Percentiles rank a stretch among this genome's conserved stretches.
phyloP scores from a whole-genome alignment of 2,329 filamentous ascomycete genomes.

The Fusarium sulawesiense region DNA sequence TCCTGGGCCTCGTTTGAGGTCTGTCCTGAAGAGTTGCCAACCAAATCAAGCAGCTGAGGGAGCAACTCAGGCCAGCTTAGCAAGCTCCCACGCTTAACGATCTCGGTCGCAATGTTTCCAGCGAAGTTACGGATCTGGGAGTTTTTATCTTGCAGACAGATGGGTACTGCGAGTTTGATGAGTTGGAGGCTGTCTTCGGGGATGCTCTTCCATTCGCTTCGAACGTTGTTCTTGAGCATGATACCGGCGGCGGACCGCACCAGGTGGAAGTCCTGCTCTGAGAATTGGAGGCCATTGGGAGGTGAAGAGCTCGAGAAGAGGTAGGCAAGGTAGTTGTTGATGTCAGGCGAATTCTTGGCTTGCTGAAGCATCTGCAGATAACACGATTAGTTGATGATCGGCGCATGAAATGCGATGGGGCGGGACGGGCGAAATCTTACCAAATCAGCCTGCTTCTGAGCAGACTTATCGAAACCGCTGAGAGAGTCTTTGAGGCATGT shows the following conservation, averaged over 20 bases:
- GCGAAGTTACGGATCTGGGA: conserved; percentile 87
- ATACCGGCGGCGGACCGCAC: conserved; percentile 89
- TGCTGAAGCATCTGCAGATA: conserved; percentile 84
- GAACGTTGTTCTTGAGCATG: conserved; percentile 96
- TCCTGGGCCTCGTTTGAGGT: conserved; percentile 81
- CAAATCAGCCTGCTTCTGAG: conserved; percentile 89
- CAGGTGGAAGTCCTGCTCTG: conserved; percentile 72
- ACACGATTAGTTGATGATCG: conserved; percentile 37
- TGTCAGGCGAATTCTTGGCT: conserved; percentile 88
- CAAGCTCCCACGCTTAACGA: conserved; percentile 85
- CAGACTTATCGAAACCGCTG: conserved; percentile 80
- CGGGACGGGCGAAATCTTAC: conserved; percentile 62
- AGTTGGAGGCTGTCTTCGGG: conserved; percentile 78
- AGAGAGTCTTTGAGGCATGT: conserved; percentile 92
- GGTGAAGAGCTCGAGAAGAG: conserved; percentile 80
- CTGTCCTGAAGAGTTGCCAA: conserved; percentile 77
- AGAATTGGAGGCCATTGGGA: conserved; percentile 70
- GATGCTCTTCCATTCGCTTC: conserved; percentile 78
- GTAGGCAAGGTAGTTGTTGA: conserved; percentile 97
- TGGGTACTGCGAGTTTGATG: conserved; percentile 81
- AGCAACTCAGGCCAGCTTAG: conserved; percentile 92
- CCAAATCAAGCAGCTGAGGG: conserved; percentile 81
- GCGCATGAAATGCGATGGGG: conserved; percentile 25
- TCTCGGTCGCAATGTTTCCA: conserved; percentile 93
- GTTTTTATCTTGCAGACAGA: conserved; percentile 84